phyloP scores from a whole-genome alignment of 164 flowering plant genomes.

The Warburgia ugandensis region DNA sequence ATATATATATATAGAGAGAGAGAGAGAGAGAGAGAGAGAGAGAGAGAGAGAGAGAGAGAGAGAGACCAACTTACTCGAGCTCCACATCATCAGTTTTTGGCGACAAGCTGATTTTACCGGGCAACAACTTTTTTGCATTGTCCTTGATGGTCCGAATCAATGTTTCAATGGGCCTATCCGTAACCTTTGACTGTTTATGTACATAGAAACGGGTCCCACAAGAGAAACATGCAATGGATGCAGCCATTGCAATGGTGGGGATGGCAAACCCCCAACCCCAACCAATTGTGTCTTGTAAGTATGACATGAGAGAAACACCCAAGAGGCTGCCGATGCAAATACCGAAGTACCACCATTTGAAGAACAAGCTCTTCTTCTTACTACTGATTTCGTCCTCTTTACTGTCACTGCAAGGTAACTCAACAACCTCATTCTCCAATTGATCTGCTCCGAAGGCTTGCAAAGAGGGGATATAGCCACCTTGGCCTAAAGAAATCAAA shows the following conservation, averaged over 20 bases:
- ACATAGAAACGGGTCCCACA: slow-evolving; percentile 45
- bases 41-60: no score
- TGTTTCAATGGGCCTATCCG: slow-evolving; percentile 11
- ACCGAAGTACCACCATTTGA: slow-evolving; percentile 93
- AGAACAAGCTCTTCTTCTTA: slow-evolving; percentile 52
- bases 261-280: slow-evolving; percentile 95
- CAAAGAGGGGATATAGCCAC: slow-evolving; percentile 85
- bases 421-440: slow-evolving; percentile 40
- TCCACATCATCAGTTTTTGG: slow-evolving; percentile 25
- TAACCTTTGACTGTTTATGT: slow-evolving; percentile 19
- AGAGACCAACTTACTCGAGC: slow-evolving; percentile 53
- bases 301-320: slow-evolving; percentile 81
- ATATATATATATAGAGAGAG: no score
- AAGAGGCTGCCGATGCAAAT: slow-evolving; percentile 76
- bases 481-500: slow-evolving; percentile 76
- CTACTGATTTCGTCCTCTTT: slow-evolving; percentile 14
- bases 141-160: slow-evolving; percentile 27
- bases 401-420: slow-evolving; percentile 28
- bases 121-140: slow-evolving; percentile 23
- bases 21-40: no score
- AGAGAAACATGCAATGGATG: slow-evolving; percentile 44
- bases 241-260: slow-evolving; percentile 60
- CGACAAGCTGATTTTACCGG: slow-evolving; percentile 14
- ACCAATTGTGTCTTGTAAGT: slow-evolving; percentile 79
- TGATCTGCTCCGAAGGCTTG: slow-evolving; percentile 98